Evolutionary conservation across 2,329 filamentous ascomycete species (phyloP), one percentile per base, ranked within the genome.

Genomic region (Fusarium sp.): DNA sequence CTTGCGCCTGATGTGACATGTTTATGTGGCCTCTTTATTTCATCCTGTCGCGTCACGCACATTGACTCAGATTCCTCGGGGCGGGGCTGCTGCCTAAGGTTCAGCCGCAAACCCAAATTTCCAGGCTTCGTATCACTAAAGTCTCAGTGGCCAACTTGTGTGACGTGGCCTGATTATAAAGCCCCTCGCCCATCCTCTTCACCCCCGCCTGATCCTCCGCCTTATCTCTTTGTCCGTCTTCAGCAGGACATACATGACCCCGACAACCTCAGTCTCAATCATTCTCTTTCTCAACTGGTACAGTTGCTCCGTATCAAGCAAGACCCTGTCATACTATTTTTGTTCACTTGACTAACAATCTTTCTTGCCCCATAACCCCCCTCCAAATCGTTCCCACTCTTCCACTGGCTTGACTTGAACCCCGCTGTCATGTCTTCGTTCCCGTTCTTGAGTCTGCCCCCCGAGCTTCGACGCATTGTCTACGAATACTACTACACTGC

Each of bases 381-480:
- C 23, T 3, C 0, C 5, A 2, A 3, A 25, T 5, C n/a, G 7
- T 7, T 12, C 18, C 7, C 7, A 6, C 23, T 14, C n/a, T 27
- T 21, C 5, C 7, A 15, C 3, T 3, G 45, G 14, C 46, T 33
- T 49, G 7, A n/a, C 3, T 33, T 15, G 29, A 33, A 35, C 14
- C 33, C 15, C 21, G 12, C 19, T 9, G 4, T 9, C 19, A 61
- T 44, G 56, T 7, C 42, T 8, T 29, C 44, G 0, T 48, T 21
- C 23, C 14, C 23, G 7, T 54, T 66, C 25, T 3, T 67, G 7
- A 23, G 14, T 7, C 37, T 67, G 1, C 64, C 64, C 4, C 37
- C 41, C 1, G 64, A 66, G 33, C 19, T 67, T 6, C 61, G 61
- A 1, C 63, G 3, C 0, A 11, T 29, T 0, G 9, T 67, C 27